Percentiles rank a stretch among this genome's conserved stretches.
Evolutionary conservation across 257 asterid genomes (phyloP).

Genomic region (Linaria vulgaris): DNA sequence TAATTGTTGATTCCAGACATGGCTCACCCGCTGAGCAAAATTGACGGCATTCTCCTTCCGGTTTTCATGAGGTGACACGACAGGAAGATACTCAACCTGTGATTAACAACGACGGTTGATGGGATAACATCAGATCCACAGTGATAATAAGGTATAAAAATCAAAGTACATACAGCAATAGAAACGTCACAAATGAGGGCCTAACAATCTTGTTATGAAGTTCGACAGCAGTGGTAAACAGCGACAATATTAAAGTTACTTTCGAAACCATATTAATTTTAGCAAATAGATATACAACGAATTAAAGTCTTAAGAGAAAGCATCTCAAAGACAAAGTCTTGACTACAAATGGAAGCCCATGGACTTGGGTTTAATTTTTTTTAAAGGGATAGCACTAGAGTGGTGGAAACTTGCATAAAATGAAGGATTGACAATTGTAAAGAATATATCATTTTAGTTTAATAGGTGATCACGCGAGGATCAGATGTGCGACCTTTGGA

Average conservation of each 20-base stretch:
- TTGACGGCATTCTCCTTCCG: slow-evolving; percentile 70
- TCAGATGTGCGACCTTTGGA: too few relatives aligned
- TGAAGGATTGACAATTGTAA: too few relatives aligned
- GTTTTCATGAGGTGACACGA: slow-evolving; percentile 63
- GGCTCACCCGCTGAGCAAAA: slow-evolving; percentile 79
- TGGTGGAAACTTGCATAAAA: too few relatives aligned
- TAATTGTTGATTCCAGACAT: background rate
- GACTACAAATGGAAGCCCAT: too few relatives aligned
- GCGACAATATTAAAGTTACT: slow-evolving; percentile 8
- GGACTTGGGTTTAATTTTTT: too few relatives aligned
- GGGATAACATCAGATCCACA: slow-evolving; percentile 13
- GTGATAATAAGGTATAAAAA: background rate
- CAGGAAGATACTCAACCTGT: slow-evolving; percentile 96
- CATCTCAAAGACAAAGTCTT: too few relatives aligned
- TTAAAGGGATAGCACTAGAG: too few relatives aligned
- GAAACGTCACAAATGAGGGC: background rate
- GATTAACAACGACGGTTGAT: slow-evolving; percentile 18
- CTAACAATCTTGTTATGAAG: background rate
- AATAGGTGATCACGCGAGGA: too few relatives aligned
- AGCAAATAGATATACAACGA: background rate
- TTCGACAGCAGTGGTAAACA: background rate
- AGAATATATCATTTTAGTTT: too few relatives aligned
- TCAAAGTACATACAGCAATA: background rate
- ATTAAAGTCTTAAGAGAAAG: too few relatives aligned
- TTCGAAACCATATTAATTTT: background rate